Conservation (phyloP, 2,329 filamentous ascomycete genomes). For the Aaosphaeria pasadenensis region DNA sequence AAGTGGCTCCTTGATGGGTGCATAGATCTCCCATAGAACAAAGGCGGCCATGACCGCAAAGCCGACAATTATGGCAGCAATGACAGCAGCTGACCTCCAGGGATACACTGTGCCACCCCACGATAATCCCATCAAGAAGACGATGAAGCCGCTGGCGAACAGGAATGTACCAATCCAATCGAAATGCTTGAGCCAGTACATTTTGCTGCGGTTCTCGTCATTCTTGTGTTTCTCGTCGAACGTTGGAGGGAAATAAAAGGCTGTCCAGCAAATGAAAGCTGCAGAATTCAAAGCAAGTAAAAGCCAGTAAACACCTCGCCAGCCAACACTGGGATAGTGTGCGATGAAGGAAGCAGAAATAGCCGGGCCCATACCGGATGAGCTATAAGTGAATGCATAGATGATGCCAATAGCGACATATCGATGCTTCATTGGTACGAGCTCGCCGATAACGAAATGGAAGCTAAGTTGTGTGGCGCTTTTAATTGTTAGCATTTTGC, state of each 20-base stretch:
- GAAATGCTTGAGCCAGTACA: conserved; percentile 18
- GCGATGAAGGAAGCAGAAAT: conserved; percentile 12
- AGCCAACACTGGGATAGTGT: conserved; percentile 12
- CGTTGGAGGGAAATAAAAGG: conserved; percentile 21
- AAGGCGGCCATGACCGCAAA: conserved; percentile 31
- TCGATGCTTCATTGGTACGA: conserved; percentile 21
- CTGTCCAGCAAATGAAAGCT: conserved; percentile 12
- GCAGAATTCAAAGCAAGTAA: conserved; percentile 14
- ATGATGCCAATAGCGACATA: conserved; percentile 12
- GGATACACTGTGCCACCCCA: conserved; percentile 29
- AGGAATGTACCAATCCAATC: conserved; percentile 14
- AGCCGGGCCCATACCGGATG: conserved; percentile 14
- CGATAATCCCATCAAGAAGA: conserved; percentile 16
- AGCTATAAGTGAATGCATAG: conserved; percentile 11
- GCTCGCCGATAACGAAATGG: conserved; percentile 14
- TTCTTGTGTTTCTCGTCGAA: conserved; percentile 16
- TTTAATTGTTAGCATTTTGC: neutral
- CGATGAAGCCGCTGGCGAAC: conserved; percentile 13
- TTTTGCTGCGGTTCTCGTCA: conserved; percentile 9
- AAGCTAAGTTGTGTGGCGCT: conserved; percentile 12
- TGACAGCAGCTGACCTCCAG: conserved; percentile 40
- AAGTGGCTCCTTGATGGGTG: conserved; percentile 32
- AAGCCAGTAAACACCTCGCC: conserved; percentile 19
- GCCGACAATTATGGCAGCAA: conserved; percentile 39
- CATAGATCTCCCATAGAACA: conserved; percentile 30